A percentile compares a stretch with the other conserved stretches of the same genome.
phyloP scores from a whole-genome alignment of 257 asterid genomes.

The Solanum paucissectum region DNA sequence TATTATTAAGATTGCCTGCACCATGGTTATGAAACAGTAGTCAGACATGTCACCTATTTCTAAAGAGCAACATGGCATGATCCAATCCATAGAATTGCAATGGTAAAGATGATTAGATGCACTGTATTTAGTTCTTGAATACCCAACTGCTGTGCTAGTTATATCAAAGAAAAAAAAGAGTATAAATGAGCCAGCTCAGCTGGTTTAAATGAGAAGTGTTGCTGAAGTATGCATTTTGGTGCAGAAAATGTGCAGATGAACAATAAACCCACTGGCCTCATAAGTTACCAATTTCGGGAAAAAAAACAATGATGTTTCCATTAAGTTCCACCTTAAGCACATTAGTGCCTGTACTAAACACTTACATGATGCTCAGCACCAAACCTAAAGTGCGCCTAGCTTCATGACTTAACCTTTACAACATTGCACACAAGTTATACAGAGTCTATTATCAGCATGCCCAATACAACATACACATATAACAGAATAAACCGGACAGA shows the following conservation, averaged over 20 bases:
- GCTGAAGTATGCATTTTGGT: not conserved
- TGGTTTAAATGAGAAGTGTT: not conserved
- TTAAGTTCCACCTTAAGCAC: not conserved
- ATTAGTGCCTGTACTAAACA: not conserved
- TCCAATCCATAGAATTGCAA: not conserved
- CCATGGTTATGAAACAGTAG: constrained; percentile 14
- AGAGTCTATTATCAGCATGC: not conserved
- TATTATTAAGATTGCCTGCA: constrained; percentile 75
- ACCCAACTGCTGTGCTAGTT: not conserved
- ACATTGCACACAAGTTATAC: not conserved
- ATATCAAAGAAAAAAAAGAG: not conserved
- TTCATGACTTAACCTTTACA: not conserved
- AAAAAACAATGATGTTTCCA: not conserved
- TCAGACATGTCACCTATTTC: not conserved
- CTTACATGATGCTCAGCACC: not conserved
- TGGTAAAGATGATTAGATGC: not conserved
- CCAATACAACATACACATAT: not conserved
- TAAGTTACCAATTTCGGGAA: not conserved
- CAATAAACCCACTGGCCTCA: not conserved
- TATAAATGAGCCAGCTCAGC: not conserved
- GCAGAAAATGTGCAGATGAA: not conserved
- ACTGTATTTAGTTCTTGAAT: not conserved
- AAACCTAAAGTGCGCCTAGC: not conserved
- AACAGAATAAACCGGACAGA: not conserved
- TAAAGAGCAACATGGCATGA: not conserved